Evolutionary conservation across 202 grass and related monocot species (phyloP).

Genomic region (Panicum virgatum): DNA sequence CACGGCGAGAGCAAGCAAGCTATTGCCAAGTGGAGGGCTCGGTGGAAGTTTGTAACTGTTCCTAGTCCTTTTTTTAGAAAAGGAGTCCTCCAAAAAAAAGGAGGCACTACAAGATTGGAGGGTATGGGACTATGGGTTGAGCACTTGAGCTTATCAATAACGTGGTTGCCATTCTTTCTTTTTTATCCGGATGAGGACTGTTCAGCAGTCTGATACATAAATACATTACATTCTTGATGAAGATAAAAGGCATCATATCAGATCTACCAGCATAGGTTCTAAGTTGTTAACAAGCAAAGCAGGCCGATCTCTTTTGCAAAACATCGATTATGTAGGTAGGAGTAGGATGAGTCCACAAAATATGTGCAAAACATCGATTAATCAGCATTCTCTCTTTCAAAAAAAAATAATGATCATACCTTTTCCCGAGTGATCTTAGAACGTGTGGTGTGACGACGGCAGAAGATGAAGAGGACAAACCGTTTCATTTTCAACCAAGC

Average conservation of each 20-base stretch:
- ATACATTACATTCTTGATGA: neutral
- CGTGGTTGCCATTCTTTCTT: no score
- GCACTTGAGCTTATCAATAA: no score
- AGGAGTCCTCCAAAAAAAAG: no score
- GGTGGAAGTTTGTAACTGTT: neutral
- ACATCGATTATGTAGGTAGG: neutral
- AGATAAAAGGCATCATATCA: neutral
- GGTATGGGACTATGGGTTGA: no score
- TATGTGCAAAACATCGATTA: neutral
- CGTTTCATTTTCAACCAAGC: neutral
- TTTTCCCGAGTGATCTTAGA: neutral
- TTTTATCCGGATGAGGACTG: neutral
- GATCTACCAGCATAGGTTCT: neutral
- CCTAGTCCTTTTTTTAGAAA: no score
- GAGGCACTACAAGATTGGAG: no score
- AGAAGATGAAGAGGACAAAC: neutral
- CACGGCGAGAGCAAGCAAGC: neutral
- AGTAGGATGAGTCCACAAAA: neutral
- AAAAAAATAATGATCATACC: neutral
- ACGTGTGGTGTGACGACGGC: neutral
- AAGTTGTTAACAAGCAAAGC: neutral
- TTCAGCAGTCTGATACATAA: neutral
- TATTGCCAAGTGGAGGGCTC: neutral
- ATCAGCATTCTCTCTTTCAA: neutral
- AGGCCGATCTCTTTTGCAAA: neutral